Base-by-base conservation (phyloP, 2,329 filamentous ascomycete species). In the Ceratocystis lukuohia region DNA sequence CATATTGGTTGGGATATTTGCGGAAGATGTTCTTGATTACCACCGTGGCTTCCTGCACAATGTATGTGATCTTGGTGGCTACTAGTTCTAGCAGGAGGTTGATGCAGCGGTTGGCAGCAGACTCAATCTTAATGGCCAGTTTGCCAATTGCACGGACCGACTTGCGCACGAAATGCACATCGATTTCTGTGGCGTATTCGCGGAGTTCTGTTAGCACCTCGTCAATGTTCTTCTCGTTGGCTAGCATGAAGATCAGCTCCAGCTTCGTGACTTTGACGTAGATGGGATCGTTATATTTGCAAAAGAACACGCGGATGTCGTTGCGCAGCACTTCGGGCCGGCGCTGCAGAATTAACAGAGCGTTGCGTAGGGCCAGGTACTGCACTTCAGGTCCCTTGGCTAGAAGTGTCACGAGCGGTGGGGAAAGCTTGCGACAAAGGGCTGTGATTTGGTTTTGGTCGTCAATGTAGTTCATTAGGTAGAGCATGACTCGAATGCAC, bases 211-310 rank as follows among this genome's bases (percentile, higher is more conserved):
- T 95, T 70, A 99, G 77, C 0, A 99, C 94, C 73, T 97, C 91
- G 62, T 91, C 88, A 71, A 99, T 99, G 74, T 99, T 99, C 72
- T 87, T 88, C 76, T 96, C 91, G 44, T 85, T 96, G 6, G 94
- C 94, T 68, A 99, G 83, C 94, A 97, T 99, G 76, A 99, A 99
- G 70, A 99, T 97, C 71, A 99, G 83, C 77, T 99, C 94, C 62
- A 99, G 82, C 77, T 99, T 99, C 17, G 94, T 99, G 64, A 99
- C 94, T 76, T 99, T 99, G 77, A 99, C 94, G 75, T 97, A 99
- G 70, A 99, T 99, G 0, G 94, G 94, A 73, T 99, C 94, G 75
- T 99, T 99, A 77, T 99, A 99, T 80, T 99, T 99, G 85, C 94
- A 99, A 77, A 99, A 99, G 78, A 99, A 99, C 41, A 99, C 94